Base-by-base conservation (phyloP, 768 basidiomycete genomes). In the Suillus tomentosus region DNA sequence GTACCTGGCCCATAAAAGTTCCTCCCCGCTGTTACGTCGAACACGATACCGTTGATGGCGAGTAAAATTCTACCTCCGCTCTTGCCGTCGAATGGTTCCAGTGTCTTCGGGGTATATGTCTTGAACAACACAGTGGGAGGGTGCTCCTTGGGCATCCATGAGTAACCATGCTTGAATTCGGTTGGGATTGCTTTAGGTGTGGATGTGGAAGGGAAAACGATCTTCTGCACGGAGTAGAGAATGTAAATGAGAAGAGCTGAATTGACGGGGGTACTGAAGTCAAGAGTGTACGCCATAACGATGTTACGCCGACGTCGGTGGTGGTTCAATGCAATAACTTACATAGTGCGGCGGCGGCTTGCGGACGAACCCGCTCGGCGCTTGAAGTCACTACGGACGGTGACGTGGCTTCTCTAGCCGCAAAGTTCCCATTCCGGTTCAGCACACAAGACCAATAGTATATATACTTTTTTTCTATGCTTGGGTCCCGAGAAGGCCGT, bases 1-100 rank as follows among this genome's bases (percentile, higher is more conserved):
- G 72, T 65, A 96, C 96, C 88, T 24, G 96, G 96, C 1, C 96
- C 96, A 75, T 99, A 99, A 79, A 99, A 99, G 72, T 84, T 90
- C 68, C 88, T 82, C 31, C 96, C 96, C 4, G 86, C 82, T 0
- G 92, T 91, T 55, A 99, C 96, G 72, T 99, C 97, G 74, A 96
- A 99, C 61, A 99, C 96, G 40, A 81, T 87, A 36, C 92, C 85
- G 62, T 89, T 86, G 65, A 99, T 97, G 0, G 91, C 94, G 14
- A 98, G 82, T 70, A 97, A 74, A 61, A 99, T 96, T 66, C 91
- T 80, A 37, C 86, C 85, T 3, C 84, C 83, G 55, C 89, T 81
- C 58, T 79, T 79, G 34, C 92, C 88, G 68, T 84, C 81, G 74
- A 88, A 94, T 1, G 84, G 85, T 51, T 77, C 79, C 31, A 96